Base-by-base conservation (phyloP, 306 rosid species). In the Arachis stenosperma region DNA sequence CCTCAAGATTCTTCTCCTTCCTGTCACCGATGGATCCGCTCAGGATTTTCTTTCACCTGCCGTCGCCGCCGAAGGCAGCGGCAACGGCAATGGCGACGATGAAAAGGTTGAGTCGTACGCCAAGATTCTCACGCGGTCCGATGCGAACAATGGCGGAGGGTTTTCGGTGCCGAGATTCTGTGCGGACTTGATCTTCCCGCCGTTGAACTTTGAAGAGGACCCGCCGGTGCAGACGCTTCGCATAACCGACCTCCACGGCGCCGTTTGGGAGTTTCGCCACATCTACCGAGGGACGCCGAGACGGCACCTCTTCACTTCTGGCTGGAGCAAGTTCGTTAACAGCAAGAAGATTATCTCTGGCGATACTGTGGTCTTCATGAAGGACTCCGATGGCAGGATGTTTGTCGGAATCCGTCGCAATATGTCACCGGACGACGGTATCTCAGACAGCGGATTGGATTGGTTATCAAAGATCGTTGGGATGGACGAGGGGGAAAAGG, bases 91-190 rank as follows among this genome's bases (percentile, higher is more conserved):
- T 8, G 74, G 29, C 6, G 68, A 80, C 0, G 78, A 55, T 0
- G 82, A 83, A 33, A 71, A 30, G 39, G 53, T 88, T 3, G 79
- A 59, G 0, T 78, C 93, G 9, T 89, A 83, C 70, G 82, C 86
- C 0, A 92, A 92, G 88, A 59, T 85, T 82, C 84, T 89, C 8
- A 89, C 96, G 5, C 81, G 89, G 1, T 92, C 98, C 0, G 98
- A 92, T 33, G 93, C 98, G 6, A 88, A 92, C 72, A 92, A 92
- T 64, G 96, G 98, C 7, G 98, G 96, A 2, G 94, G 96, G 3
- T 92, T 92, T 59, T 88, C 92, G 0, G 94, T 92, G 4, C 98
- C 98, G 30, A 84, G 89, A 71, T 86, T 15, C 75, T 92, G 96
- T 30, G 98, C 96, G 0, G 92, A 88, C 8, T 75, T 87, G 3